Evolutionary conservation across 2,329 filamentous ascomycete species (phyloP).

Genomic region (Diaporthe australafricana): DNA sequence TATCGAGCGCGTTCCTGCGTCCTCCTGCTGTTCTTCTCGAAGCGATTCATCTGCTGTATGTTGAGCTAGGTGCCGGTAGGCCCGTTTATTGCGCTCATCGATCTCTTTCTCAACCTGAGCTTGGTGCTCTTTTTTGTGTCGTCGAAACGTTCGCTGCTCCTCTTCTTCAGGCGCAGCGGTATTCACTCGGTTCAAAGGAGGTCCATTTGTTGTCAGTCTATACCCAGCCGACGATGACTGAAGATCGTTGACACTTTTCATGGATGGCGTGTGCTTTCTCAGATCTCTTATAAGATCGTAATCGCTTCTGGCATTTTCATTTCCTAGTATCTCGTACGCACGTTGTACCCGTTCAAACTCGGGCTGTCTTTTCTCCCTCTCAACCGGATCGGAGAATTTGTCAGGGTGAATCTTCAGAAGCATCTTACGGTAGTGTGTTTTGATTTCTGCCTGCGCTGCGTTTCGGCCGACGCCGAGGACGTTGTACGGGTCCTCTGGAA

Average conservation of each 20-base stretch:
- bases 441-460: too few relatives aligned
- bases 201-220: too few relatives aligned
- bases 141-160: background rate
- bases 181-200: too few relatives aligned
- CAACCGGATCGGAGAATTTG: background rate
- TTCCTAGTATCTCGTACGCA: too few relatives aligned
- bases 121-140: background rate
- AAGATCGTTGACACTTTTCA: too few relatives aligned
- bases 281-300: too few relatives aligned
- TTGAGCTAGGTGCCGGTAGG: background rate
- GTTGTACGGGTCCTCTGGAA: too few relatives aligned
- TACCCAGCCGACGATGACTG: too few relatives aligned
- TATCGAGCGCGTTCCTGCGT: background rate
- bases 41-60: background rate
- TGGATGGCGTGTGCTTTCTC: too few relatives aligned
- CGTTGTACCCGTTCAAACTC: background rate
- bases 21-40: background rate
- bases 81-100: background rate
- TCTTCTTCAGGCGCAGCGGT: background rate
- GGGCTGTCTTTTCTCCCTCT: background rate
- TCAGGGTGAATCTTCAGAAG: background rate
- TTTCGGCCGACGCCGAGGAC: too few relatives aligned
- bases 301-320: too few relatives aligned
- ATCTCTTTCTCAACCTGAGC: background rate
- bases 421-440: too few relatives aligned